Evolutionary conservation across 2,329 filamentous ascomycete genomes (phyloP).

Genomic region (Capronia epimyces): DNA sequence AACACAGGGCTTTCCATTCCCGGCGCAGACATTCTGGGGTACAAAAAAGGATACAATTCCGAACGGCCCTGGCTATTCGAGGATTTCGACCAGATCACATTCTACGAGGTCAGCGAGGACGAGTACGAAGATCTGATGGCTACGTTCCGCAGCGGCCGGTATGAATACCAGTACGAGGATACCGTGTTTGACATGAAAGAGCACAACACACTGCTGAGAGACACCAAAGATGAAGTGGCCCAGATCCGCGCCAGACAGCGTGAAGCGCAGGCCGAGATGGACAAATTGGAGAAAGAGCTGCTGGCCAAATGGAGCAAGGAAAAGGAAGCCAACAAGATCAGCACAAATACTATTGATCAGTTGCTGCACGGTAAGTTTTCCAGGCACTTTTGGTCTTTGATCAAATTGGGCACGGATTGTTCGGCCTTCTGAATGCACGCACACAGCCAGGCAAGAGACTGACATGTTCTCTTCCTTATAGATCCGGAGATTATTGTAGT

Average conservation of each 20-base stretch:
- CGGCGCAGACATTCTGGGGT: constrained; percentile 50
- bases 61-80: constrained; percentile 51
- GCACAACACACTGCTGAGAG: constrained; percentile 47
- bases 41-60: constrained; percentile 46
- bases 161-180: constrained; percentile 48
- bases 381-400: no score
- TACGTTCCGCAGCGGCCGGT: constrained; percentile 48
- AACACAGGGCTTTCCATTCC: constrained; percentile 51
- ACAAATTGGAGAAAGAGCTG: constrained; percentile 35
- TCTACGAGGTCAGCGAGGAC: constrained; percentile 49
- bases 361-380: constrained; percentile 43
- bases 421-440: no score
- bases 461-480: constrained; percentile 18
- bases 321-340: constrained; percentile 47
- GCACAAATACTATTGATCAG: constrained; percentile 46
- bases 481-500: constrained; percentile 38
- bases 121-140: constrained; percentile 48
- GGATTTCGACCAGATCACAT: constrained; percentile 54
- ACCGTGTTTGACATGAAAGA: constrained; percentile 52
- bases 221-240: constrained; percentile 46
- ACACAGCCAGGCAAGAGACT: no score
- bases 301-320: constrained; percentile 37
- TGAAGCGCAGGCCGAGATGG: constrained; percentile 45
- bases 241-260: constrained; percentile 44
- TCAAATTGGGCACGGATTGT: no score